Base-by-base conservation (phyloP, 306 rosid genomes). In the Fragaria iinumae region DNA sequence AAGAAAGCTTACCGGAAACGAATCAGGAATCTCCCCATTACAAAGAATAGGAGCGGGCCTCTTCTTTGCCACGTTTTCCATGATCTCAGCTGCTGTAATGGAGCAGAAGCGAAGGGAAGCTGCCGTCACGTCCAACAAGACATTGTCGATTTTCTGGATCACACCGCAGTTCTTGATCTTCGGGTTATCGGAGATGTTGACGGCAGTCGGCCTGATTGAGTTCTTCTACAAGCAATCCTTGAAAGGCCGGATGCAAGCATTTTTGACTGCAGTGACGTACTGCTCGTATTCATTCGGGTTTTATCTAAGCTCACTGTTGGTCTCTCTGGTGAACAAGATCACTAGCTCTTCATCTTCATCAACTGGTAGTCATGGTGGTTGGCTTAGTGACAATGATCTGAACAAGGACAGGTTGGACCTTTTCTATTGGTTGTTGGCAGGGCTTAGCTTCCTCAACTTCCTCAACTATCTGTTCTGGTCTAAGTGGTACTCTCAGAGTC, bases 241-340 rank as follows among this genome's bases (percentile, higher is more conserved):
- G 83, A 86, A 89, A 73, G 97, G 96, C 12, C 21, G 69, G 75
- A 94, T 90, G 93, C 95, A 94, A 66, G 72, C 97, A 59, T 94
- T 94, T 84, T 83, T 89, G 21, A 94, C 97, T 8, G 93, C 96
- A 29, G 86, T 91, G 50, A 94, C 97, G 1, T 92, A 94, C 67
- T 92, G 93, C 82, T 94, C 98, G 10, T 94, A 94, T 86, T 91
- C 98, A 2, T 90, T 91, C 80, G 98, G 98, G 4, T 94, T 94
- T 78, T 94, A 84, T 80, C 82, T 94, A n/a, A 94, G 98, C 80
- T 88, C 97, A 16, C 2, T 94, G 0, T 41, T 94, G 82, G 98
- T 94, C 16, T 81, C 91, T 5, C 14, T 94, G 80, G 91, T 90
- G 71, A 94, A 94, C 23, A 92, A 85, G 86, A 86, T 94, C 77